phyloP scores from a whole-genome alignment of 176 grass and related monocot species.

The Oropetium thomaeum region DNA sequence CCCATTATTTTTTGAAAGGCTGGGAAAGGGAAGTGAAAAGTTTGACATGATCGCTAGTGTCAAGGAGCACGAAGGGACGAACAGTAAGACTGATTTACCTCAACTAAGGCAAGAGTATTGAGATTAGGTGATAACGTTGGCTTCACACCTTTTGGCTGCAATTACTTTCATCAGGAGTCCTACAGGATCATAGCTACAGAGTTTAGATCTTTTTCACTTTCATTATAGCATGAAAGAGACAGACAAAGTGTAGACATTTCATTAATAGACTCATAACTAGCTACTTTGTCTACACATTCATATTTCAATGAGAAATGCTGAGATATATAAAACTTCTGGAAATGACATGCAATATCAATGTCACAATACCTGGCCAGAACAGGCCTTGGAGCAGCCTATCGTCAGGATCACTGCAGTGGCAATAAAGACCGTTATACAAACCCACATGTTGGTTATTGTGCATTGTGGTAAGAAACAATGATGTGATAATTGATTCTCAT shows the following conservation, averaged over 20 bases:
- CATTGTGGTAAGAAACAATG: constrained; percentile 23
- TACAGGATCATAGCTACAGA: constrained; percentile 28
- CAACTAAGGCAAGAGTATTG: constrained; percentile 74
- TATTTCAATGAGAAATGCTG: background rate
- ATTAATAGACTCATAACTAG: constrained; percentile 3
- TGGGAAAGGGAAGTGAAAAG: background rate
- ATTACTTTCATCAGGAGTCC: constrained; percentile 91
- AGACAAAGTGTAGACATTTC: background rate
- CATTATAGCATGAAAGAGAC: constrained; percentile 16
- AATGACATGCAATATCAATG: background rate
- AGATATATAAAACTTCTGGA: background rate
- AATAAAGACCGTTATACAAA: constrained; percentile 31
- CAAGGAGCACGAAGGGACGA: background rate
- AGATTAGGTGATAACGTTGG: constrained; percentile 86
- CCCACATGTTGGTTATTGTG: background rate
- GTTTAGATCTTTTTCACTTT: constrained; percentile 14
- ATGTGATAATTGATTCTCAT: constrained; percentile 35
- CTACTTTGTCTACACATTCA: background rate
- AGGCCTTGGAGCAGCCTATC: constrained; percentile 73
- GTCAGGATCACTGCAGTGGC: constrained; percentile 71
- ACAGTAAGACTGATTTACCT: constrained; percentile 50
- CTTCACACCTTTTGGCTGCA: constrained; percentile 89
- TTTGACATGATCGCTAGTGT: background rate
- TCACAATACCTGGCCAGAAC: constrained; percentile 72
- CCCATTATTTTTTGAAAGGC: background rate